Base-by-base conservation (phyloP, 116 monocot genomes). In the Trichopus zeylanicus region DNA sequence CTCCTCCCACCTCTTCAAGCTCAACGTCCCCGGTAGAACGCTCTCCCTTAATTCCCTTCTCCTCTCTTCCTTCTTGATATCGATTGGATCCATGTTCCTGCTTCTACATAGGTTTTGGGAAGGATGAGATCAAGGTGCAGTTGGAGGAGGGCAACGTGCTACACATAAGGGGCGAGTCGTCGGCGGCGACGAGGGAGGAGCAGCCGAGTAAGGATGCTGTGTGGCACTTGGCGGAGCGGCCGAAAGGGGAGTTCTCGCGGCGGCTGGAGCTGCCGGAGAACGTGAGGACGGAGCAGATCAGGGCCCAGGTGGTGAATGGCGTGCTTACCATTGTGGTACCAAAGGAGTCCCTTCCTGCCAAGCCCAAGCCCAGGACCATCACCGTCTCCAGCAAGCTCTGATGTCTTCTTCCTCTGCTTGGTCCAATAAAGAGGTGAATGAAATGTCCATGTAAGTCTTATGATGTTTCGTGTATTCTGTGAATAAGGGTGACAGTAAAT, bases 301-400 rank as follows among this genome's bases (percentile, higher is more conserved):
- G 67, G 62, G 93, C 86, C 0, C 60, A 60, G 8, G 85, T 93
- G 18, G 86, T 86, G 35, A 89, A 93, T 12, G 93, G 93, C 3
- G 80, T 93, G 31, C 75, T 93, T 9, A 86, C 85, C 2, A 53
- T 93, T 19, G 71, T 93, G 11, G 67, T 78, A 18, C 89, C 89
- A 10, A 89, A 89, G 71, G 89, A 89, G 70, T 51, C 66, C 1
- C 15, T 47, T 8, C 82, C 79, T 22, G 64, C 80, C 4, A 82
- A 70, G 58, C 58, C 60, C 22, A 84, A 74, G 62, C 60, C 89
- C 57, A 74, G 80, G 54, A 49, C 67, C 53, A 81, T 93, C 59
- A 48, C 85, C 19, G 62, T 93, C 58, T 67, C 80, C 23, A 93
- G 89, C 70, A 93, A 81, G 62, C 93, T 93, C 48, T 88, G 74